These are phyloP conservation scores for Saturnispora gosingensis DNA, from an alignment of 805 yeast species.

Conservation along the genomic window DNA sequence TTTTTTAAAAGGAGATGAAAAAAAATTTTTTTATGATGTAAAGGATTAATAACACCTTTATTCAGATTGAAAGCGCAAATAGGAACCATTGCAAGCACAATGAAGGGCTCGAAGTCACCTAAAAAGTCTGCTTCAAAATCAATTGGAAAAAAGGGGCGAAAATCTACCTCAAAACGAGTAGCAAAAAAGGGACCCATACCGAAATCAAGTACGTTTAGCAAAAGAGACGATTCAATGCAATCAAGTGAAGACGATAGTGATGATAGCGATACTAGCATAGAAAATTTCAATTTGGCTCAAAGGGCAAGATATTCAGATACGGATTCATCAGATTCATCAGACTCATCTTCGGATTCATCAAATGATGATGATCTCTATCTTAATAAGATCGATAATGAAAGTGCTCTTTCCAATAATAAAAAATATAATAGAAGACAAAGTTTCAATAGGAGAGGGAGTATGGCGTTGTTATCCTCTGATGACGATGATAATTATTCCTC, in stretches of 20 bases:
- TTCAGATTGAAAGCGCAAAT: background rate
- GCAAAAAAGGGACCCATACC: constrained; percentile 18
- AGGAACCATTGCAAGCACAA: background rate
- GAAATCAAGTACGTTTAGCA: constrained; percentile 3
- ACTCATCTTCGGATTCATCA: constrained; percentile 6
- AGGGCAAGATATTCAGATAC: constrained; percentile 1
- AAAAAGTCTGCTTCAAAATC: background rate
- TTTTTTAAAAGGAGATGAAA: background rate
- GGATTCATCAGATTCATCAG: constrained; percentile 2
- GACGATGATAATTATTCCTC: constrained; percentile 27
- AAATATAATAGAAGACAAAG: background rate
- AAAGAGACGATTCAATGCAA: constrained; percentile 12
- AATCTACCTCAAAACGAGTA: constrained; percentile 9
- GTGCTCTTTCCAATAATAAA: background rate
- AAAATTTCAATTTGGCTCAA: background rate
- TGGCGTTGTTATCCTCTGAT: constrained; percentile 1
- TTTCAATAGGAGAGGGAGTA: constrained; percentile 15
- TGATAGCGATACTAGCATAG: constrained; percentile 21
- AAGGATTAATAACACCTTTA: background rate
- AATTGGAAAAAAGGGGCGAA: background rate
- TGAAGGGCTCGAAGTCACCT: constrained; percentile 1
- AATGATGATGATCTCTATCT: constrained; percentile 10
- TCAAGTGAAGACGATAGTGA: constrained; percentile 22
- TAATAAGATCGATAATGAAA: background rate
- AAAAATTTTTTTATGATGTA: background rate